Evolutionary conservation across 228 moss, liverwort and hornwort species (phyloP).

Genomic region (Sphagnum magellanicum): DNA sequence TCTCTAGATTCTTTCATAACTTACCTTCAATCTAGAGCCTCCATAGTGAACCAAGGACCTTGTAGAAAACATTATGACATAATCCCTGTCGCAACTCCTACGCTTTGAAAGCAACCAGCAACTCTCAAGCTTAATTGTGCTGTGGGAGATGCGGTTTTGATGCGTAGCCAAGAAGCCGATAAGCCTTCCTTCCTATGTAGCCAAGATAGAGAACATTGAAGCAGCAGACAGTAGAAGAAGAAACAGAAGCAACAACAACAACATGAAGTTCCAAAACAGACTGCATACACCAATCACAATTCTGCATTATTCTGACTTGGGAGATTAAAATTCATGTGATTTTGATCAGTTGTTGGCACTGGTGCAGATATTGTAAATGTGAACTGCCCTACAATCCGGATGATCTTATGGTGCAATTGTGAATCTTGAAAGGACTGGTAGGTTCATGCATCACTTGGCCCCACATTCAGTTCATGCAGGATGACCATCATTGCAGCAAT

Average conservation of each 20-base stretch:
- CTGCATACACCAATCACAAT: no score
- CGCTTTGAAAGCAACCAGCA: constrained; percentile 82
- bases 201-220: constrained; percentile 93
- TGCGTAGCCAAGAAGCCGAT: constrained; percentile 89
- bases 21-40: no score
- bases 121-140: constrained; percentile 14
- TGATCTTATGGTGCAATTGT: constrained; percentile 6
- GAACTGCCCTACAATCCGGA: constrained; percentile 6
- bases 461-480: background rate
- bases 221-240: constrained; percentile 11
- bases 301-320: no score
- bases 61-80: no score
- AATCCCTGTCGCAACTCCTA: constrained; percentile 54
- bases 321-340: constrained; percentile 21
- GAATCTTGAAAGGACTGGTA: constrained; percentile 8
- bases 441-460: background rate
- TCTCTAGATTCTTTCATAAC: no score
- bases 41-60: no score
- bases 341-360: constrained; percentile 17
- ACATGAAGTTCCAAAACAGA: constrained; percentile 33
- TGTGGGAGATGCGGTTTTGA: constrained; percentile 92
- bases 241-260: constrained; percentile 29
- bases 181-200: constrained; percentile 80
- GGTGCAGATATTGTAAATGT: constrained; percentile 6
- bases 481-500: background rate